Base-by-base conservation (phyloP, 805 yeast species). In the Ascoidea tarda region DNA sequence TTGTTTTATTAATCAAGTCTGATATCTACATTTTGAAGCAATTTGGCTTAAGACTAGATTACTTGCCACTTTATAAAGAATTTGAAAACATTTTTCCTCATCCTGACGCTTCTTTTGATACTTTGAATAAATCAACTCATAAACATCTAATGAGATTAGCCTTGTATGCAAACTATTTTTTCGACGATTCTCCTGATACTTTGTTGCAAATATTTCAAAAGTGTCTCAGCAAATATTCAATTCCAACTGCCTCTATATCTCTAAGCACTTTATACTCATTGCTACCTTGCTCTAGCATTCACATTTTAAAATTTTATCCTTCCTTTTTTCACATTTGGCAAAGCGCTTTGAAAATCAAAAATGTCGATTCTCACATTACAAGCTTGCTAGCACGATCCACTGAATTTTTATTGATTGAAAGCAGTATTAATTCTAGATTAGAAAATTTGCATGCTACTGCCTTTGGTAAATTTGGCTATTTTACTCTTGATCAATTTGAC, bases 301-400 rank as follows among this genome's bases (percentile, higher is more conserved):
- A 65, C 1, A 61, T 63, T 5, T 54, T 63, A 6, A 78, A 74
- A 54, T 74, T 78, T 3, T 69, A 78, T 33, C 81, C 90, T 0
- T 67, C 87, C 1, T 62, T 87, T 6, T 86, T 87, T 58, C 80
- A 85, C 55, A 66, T 86, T 48, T 88, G 96, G 96, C 62, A 76
- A 2, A 71, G 80, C 55, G 66, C 79, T 47, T 66, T 75, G 58
- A 66, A 72, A 54, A 64, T 72, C 58, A 62, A 73, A 46, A 71
- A 77, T 16, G 67, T 79, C 42, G 96, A 87, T 58, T 71, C 81
- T 6, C 83, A 81, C 58, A 59, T 87, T 53, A 72, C 87, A 8
- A 79, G 82, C 14, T 68, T 86, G 16, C 64, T 87, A 54, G 85
- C 91, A 5, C 73, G 78, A 32, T 67, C 83, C 6, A 73, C 87